These are phyloP conservation scores for Lipomyces starkeyi DNA, from an alignment of 805 yeast species.

Conservation along the genomic window DNA sequence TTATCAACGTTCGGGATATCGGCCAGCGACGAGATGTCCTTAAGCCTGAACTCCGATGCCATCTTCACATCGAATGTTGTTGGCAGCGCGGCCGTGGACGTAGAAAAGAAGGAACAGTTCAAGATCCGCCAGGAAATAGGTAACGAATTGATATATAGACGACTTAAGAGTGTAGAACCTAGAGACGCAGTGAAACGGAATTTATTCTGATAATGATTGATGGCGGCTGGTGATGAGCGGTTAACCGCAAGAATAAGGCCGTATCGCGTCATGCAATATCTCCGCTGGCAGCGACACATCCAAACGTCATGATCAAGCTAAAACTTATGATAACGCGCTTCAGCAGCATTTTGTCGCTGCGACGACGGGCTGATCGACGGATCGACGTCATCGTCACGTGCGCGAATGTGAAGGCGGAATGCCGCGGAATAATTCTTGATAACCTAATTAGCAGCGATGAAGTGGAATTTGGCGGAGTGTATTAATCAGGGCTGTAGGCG, in stretches of 20 bases:
- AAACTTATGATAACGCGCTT: background rate
- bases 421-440: too few species aligned
- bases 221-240: background rate
- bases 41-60: background rate
- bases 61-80: background rate
- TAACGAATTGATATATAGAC: background rate
- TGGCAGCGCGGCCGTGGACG: background rate
- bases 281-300: too few species aligned
- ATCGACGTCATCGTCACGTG: slow-evolving; percentile 1
- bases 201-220: background rate
- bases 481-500: too few species aligned
- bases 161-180: background rate
- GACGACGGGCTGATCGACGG: background rate
- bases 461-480: too few species aligned
- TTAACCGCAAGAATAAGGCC: background rate
- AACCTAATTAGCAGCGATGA: too few species aligned
- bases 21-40: slow-evolving; percentile 1
- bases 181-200: background rate
- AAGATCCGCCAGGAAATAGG: background rate
- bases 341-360: slow-evolving; percentile 1
- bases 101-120: background rate
- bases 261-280: too few species aligned
- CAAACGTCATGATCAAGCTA: too few species aligned
- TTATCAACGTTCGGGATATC: background rate
- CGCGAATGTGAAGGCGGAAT: background rate